Conservation (phyloP, 208 protist species). For the Trypanosoma brucei region DNA sequence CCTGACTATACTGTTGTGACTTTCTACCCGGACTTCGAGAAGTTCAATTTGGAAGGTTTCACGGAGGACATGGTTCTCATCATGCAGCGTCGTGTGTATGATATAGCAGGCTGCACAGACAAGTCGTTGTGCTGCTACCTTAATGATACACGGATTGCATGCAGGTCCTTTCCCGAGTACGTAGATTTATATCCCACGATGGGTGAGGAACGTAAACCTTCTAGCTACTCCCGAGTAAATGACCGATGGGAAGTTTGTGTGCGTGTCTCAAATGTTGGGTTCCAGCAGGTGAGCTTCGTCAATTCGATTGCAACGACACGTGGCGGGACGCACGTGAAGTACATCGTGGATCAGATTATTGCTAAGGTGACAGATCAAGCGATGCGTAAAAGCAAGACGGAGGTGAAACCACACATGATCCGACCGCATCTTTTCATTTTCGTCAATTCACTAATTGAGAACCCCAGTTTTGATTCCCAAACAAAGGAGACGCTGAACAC, state of each 20-base stretch:
- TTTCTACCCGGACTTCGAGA: conserved; percentile 97
- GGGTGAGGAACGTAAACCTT: conserved; percentile 74
- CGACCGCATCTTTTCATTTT: conserved; percentile 99
- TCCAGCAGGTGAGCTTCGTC: conserved; percentile 99
- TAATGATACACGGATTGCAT: conserved; percentile 92
- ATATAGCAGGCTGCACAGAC: conserved; percentile 97
- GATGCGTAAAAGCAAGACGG: conserved; percentile 96
- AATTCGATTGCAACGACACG: conserved; percentile 99
- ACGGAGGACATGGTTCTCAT: conserved; percentile 96
- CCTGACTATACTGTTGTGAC: conserved; percentile 98
- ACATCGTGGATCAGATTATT: conserved; percentile 96
- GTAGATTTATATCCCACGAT: conserved; percentile 94
- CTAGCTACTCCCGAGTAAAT: conserved; percentile 82
- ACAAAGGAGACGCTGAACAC: conserved; percentile 99
- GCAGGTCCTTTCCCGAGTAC: conserved; percentile 97
- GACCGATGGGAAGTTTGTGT: conserved; percentile 98
- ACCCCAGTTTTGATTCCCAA: conserved; percentile 99
- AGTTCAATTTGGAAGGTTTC: conserved; percentile 95
- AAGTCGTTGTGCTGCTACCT: conserved; percentile 93
- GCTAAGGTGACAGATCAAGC: conserved; percentile 86
- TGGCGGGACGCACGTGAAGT: conserved; percentile 99
- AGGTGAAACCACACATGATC: conserved; percentile 96
- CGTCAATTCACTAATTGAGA: conserved; percentile 99
- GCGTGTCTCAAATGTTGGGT: conserved; percentile 89
- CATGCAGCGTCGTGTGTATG: conserved; percentile 97